phyloP scores from a whole-genome alignment of 495 filamentous ascomycete genomes.

The Peziza echinospora region DNA sequence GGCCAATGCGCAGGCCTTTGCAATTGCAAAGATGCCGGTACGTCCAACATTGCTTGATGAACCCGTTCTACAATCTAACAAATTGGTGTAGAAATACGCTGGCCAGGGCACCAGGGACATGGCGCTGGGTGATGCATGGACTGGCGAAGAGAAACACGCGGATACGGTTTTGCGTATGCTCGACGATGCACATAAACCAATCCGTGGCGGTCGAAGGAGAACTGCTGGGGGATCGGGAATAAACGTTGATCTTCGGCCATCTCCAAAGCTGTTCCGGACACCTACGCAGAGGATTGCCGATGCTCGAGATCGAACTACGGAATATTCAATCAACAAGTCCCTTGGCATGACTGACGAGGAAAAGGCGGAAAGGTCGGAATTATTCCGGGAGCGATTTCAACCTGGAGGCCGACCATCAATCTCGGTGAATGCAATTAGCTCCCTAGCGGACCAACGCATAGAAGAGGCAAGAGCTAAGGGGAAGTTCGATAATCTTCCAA shows the following conservation, averaged over 20 bases:
- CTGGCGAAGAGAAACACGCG: slow-evolving; percentile 46
- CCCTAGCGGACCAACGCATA: slow-evolving; percentile 79
- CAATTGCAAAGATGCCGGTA: slow-evolving; percentile 37
- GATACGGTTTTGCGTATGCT: slow-evolving; percentile 80
- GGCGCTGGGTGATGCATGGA: slow-evolving; percentile 56
- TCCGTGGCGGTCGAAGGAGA: slow-evolving; percentile 29
- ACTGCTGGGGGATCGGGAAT: slow-evolving; percentile 18
- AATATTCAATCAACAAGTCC: slow-evolving; percentile 44
- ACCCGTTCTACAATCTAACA: no score
- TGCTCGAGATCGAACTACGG: slow-evolving; percentile 55
- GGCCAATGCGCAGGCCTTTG: slow-evolving; percentile 47
- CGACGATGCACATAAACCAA: slow-evolving; percentile 53
- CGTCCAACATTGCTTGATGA: no score
- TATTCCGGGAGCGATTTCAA: slow-evolving; percentile 61
- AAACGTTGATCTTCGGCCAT: slow-evolving; percentile 39
- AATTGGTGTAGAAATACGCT: slow-evolving; percentile 28
- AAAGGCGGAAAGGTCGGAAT: slow-evolving; percentile 39
- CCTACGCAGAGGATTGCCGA: slow-evolving; percentile 38
- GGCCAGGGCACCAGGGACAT: slow-evolving; percentile 50
- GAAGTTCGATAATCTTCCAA: slow-evolving; percentile 69
- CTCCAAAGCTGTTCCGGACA: slow-evolving; percentile 21
- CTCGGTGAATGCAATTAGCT: slow-evolving; percentile 54
- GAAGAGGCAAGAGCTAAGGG: slow-evolving; percentile 83
- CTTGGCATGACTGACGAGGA: slow-evolving; percentile 43
- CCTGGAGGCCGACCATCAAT: slow-evolving; percentile 56